Conservation (phyloP, 371 early-diverging fungal genomes). For the Mucor sp. region DNA sequence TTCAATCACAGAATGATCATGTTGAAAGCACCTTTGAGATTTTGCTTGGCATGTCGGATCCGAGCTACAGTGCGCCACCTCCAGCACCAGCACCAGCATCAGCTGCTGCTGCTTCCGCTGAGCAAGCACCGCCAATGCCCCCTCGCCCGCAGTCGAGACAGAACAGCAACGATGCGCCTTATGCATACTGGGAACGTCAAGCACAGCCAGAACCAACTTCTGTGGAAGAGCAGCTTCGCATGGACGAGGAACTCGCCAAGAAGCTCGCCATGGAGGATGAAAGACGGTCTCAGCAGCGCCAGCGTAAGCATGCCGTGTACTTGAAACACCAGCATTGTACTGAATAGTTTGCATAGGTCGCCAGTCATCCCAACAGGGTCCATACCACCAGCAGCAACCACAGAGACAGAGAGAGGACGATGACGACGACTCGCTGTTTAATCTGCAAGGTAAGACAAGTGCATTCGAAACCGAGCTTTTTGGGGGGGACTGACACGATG, state of each 20-base stretch:
- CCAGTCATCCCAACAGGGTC: neutral
- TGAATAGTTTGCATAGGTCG: neutral
- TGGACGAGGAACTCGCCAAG: constrained; percentile 50
- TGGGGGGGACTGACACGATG: neutral
- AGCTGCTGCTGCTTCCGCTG: neutral
- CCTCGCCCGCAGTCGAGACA: constrained; percentile 26
- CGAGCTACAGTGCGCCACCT: constrained; percentile 36
- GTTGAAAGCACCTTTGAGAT: constrained; percentile 45
- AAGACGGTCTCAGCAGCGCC: constrained; percentile 16
- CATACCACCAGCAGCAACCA: constrained; percentile 10
- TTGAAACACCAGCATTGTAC: neutral
- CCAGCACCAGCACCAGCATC: constrained; percentile 2
- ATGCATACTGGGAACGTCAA: constrained; percentile 25
- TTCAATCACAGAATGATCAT: constrained; percentile 36
- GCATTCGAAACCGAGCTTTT: neutral
- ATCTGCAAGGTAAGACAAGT: constrained; percentile 40
- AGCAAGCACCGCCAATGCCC: constrained; percentile 37
- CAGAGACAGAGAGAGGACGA: neutral
- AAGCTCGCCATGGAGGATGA: constrained; percentile 47
- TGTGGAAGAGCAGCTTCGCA: constrained; percentile 48
- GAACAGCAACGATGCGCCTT: constrained; percentile 6
- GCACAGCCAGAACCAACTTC: constrained; percentile 17
- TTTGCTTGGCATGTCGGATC: constrained; percentile 49
- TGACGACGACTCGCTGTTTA: constrained; percentile 41
- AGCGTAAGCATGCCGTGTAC: constrained; percentile 8